Evolutionary conservation across 1,284 basidiomycete species (phyloP), one percentile per base, ranked within the genome.

Genomic region (Tylopilus orsonianus): DNA sequence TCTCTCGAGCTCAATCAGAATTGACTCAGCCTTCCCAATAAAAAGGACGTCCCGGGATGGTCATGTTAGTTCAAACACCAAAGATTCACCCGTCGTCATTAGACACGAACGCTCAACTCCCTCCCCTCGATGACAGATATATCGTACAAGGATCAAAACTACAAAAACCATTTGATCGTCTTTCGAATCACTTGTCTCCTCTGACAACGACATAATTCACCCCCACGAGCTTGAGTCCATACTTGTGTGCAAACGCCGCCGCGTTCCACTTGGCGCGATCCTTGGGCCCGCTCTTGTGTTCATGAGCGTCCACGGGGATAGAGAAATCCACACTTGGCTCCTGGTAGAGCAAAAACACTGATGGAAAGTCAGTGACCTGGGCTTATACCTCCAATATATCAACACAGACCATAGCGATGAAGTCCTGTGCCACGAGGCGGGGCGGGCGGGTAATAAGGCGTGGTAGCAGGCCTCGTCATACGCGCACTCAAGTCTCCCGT

Each of bases 261-360:
- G 75, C 75, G 32, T 78, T 71, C 83, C 82, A 87, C 30, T 66
- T 75, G 6, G 73, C 68, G 12, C 83, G 70, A 32, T 78, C 72
- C 48, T 75, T 75, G 20, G 74, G 56, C 13, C 69, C 68, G 1
- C 66, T 67, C 18, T 75, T 73, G 49, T 73, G 65, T 55, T 85
- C 81, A 0, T 69, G 68, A 0, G 77, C 78, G 16, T 71, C 69
- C 6, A 60, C 41, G 0, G 80, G 75, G 10, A 85, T 66, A 4
- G 49, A 51, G 46, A 80, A 71, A 0, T 69, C 61, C 18, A 50
- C 56, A 5, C 60, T 64, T 8, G 82, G 83, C 56, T 87, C 84
- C 57, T 81, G 72, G 59, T 80, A 85, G 6, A 85, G 69, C 5
- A 85, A 63, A 58, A 85, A 81, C 8, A 75, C 83, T 58, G 78